A percentile compares a stretch with the other conserved stretches of the same genome.
Evolutionary conservation across 352 stramenopile genomes (phyloP).

Genomic region (Phytophthora sp.): DNA sequence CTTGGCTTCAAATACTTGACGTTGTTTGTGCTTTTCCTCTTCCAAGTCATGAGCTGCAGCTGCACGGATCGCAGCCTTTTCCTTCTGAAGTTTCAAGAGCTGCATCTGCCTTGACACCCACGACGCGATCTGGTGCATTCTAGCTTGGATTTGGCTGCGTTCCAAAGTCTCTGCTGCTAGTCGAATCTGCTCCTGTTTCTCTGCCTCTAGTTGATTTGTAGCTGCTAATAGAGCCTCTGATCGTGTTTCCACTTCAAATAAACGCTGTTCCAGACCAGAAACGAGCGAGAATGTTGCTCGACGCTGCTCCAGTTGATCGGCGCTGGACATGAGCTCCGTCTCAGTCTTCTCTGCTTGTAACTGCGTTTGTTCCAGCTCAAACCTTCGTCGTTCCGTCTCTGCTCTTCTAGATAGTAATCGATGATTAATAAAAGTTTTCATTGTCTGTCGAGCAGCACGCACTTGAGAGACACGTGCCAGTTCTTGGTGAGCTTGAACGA

Average conservation of each 20-base stretch:
- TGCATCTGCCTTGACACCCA: constrained; percentile 47
- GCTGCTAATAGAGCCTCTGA: constrained; percentile 19
- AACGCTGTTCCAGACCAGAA: constrained; percentile 20
- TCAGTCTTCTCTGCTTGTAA: constrained; percentile 46
- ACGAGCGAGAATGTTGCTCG: constrained; percentile 15
- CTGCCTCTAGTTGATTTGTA: constrained; percentile 25
- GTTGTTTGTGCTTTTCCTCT: constrained; percentile 30
- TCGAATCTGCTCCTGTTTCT: constrained; percentile 34
- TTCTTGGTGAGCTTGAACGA: constrained; percentile 24
- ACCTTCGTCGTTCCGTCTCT: constrained; percentile 13
- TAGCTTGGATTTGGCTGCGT: constrained; percentile 30
- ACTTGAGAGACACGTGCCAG: constrained; percentile 24
- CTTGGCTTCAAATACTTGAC: constrained; percentile 21
- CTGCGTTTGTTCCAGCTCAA: constrained; percentile 19
- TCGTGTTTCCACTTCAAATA: constrained; percentile 34
- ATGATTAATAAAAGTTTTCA: constrained; percentile 47
- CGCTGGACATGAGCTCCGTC: constrained; percentile 40
- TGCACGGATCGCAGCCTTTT: constrained; percentile 19
- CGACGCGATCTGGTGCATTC: constrained; percentile 32
- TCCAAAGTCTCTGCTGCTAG: constrained; percentile 19
- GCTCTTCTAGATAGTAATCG: constrained; percentile 20
- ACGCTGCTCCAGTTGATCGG: constrained; percentile 43
- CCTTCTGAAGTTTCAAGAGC: constrained; percentile 36
- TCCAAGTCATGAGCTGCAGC: constrained; percentile 27
- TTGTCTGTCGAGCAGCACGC: constrained; percentile 32